Evolutionary conservation across 768 basidiomycete species (phyloP).

Genomic region (Phanerochaete carnosa): DNA sequence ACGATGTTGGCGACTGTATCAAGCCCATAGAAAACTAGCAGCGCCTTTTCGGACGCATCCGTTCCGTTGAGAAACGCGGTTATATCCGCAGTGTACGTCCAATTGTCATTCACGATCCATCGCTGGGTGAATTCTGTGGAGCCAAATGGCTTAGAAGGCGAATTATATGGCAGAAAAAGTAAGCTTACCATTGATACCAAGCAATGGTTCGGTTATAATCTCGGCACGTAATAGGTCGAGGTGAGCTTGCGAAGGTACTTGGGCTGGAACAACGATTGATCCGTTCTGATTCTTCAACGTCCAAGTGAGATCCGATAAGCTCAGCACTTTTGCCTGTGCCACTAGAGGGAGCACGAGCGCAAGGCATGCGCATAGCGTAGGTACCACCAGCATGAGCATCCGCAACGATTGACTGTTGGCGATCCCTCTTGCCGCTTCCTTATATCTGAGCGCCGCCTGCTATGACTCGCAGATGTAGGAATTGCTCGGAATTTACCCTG

Average conservation of each 20-base stretch:
- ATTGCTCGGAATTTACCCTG: background rate
- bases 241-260: constrained; percentile 51
- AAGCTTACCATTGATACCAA: constrained; percentile 47
- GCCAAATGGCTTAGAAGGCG: background rate
- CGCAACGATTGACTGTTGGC: background rate
- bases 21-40: constrained; percentile 54
- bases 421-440: background rate
- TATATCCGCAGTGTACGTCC: constrained; percentile 57
- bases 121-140: constrained; percentile 48
- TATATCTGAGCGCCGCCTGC: background rate
- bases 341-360: constrained; percentile 6
- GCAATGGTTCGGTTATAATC: constrained; percentile 49
- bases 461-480: background rate
- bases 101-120: constrained; percentile 54
- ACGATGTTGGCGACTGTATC: constrained; percentile 58
- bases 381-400: background rate
- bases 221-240: constrained; percentile 50
- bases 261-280: constrained; percentile 48
- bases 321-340: constrained; percentile 25
- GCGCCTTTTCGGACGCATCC: constrained; percentile 15
- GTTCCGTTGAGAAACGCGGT: constrained; percentile 35
- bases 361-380: background rate
- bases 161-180: background rate
- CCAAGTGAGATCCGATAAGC: constrained; percentile 47
- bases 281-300: constrained; percentile 52